Evolutionary conservation across 1,139 yeast genomes (phyloP).

Genomic region (Saccharomycopsis phalli): DNA sequence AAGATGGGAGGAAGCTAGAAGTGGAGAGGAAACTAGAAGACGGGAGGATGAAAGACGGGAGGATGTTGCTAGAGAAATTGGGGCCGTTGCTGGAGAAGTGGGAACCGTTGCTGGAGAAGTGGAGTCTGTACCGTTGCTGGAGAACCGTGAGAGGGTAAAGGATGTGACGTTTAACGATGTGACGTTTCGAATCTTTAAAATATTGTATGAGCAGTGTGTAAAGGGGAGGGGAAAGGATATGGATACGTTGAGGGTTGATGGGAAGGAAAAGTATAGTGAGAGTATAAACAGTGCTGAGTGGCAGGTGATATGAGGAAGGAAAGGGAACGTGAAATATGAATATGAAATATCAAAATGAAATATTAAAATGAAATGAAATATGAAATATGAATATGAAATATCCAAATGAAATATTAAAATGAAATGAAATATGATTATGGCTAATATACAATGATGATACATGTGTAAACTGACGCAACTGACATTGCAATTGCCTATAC

Average conservation of each 20-base stretch:
- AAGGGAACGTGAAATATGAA: no score
- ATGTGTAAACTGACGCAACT: no score
- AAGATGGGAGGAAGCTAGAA: no score
- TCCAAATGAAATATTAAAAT: no score
- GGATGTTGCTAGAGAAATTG: not conserved
- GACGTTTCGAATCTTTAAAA: conserved; percentile 12
- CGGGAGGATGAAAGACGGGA: not conserved
- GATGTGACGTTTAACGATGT: conserved; percentile 12
- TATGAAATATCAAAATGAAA: no score
- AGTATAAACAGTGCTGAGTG: conserved; percentile 13
- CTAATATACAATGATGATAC: no score
- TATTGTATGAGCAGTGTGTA: conserved; percentile 9
- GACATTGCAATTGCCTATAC: no score
- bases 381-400: no score
- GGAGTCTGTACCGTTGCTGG: no score
- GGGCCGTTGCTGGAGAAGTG: not conserved
- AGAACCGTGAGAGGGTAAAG: conserved; percentile 6
- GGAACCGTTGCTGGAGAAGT: conserved; percentile 1
- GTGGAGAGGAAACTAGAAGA: no score
- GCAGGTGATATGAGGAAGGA: conserved; percentile 14
- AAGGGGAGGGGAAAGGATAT: not conserved
- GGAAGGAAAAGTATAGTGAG: not conserved
- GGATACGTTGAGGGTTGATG: not conserved
- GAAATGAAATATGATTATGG: no score
- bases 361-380: no score